phyloP scores from a whole-genome alignment of 129 eudicot genomes.

The Artemisia argyi region DNA sequence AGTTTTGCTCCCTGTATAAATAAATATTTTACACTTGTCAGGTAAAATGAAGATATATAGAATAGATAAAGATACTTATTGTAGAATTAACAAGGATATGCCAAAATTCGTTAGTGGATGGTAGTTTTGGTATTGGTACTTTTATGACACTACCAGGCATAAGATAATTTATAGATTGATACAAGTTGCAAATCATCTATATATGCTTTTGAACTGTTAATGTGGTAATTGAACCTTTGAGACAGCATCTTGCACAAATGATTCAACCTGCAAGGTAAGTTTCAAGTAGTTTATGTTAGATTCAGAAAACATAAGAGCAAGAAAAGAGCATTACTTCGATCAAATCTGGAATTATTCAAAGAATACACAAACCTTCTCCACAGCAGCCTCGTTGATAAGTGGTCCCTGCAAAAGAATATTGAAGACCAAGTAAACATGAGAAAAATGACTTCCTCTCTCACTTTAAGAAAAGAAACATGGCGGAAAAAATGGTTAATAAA shows the following conservation, averaged over 20 bases:
- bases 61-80: too few species aligned
- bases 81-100: too few species aligned
- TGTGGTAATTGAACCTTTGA: constrained; percentile 63
- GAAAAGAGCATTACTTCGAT: constrained; percentile 1
- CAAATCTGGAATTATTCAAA: constrained; percentile 1
- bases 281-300: not conserved
- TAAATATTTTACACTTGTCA: constrained; percentile 6
- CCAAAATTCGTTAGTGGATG: too few species aligned
- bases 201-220: not conserved
- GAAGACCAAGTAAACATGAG: constrained; percentile 1
- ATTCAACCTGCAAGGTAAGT: constrained; percentile 59
- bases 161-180: not conserved
- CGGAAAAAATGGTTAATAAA: too few species aligned
- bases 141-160: not conserved
- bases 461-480: too few species aligned
- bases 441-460: not conserved
- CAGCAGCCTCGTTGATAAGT: constrained; percentile 89
- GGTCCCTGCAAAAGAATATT: constrained; percentile 71
- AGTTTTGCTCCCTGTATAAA: constrained; percentile 79
- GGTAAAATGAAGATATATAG: not conserved
- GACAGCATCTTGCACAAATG: constrained; percentile 77
- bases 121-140: too few species aligned
- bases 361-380: constrained; percentile 60
- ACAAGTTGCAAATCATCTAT: not conserved
- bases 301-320: not conserved